Base-by-base conservation (phyloP, 192 early-diverging fungal genomes). In the Chytriomyces sp. region DNA sequence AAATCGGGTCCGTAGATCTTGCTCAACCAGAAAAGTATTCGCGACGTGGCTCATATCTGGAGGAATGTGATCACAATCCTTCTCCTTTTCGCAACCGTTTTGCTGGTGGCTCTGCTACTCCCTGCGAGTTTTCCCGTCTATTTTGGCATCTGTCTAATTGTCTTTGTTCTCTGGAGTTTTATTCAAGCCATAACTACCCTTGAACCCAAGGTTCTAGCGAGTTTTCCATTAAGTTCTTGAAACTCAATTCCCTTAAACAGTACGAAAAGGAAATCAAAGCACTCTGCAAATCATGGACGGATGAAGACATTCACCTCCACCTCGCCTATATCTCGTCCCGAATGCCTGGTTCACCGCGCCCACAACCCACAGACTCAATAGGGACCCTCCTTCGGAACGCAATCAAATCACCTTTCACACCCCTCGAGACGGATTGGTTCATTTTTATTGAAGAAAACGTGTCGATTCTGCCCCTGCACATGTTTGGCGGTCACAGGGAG, bases 261-360 rank as follows among this genome's bases (percentile, higher is more conserved):
- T 70, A 70, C 40, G 55, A 70, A 36, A 19, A 26, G 5, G 36
- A 41, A 26, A 41, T 70, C 19, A 8, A 33, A 39, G 10, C 12
- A 14, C 55, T 59, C n/a, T 70, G 68, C 38, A n/a, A 40, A 55
- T 52, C 25, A 28, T 70, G 68, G 68, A 70, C 56, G 10, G 17
- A 57, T 25, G 68, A 70, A 10, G 68, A 70, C 41, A 26, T 19
- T 2, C 68, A 70, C 40, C 39, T 70, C 19, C 68, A 70, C 56
- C 54, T 70, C 5, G 68, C 37, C 39, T 70, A 70, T 33, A 38
- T 40, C 3, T 68, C 65, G 19, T 52, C 7, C 8, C 65, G 65
- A 34, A 22, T 33, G 6, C 3, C 41, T 6, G 5, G 19, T 8
- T 6, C 57, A 25, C 30, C 30, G 12, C 56, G 17, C 12, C 4